Conservation (phyloP, 2,329 filamentous ascomycete species). For the Aspergillus cejpii region DNA sequence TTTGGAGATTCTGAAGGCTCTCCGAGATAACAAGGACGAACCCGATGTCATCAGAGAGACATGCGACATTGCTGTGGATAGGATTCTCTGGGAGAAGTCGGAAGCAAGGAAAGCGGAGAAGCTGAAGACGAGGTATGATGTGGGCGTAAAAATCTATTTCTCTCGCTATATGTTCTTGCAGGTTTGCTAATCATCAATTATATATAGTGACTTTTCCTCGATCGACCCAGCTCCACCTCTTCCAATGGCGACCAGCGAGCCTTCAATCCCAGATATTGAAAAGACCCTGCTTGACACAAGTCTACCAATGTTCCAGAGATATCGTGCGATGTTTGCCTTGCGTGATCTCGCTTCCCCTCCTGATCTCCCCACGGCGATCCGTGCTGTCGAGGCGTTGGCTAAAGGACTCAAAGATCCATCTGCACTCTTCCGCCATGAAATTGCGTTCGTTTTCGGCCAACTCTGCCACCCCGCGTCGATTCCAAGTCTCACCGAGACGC, state of each 20-base stretch:
- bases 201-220: constrained; percentile 78
- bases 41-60: constrained; percentile 82
- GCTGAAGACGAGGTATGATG: constrained; percentile 66
- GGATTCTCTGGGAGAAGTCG: constrained; percentile 88
- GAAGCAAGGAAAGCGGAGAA: constrained; percentile 65
- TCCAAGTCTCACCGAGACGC: constrained; percentile 69
- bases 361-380: constrained; percentile 77
- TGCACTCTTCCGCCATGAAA: constrained; percentile 92
- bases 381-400: constrained; percentile 79
- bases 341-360: constrained; percentile 91
- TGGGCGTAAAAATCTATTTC: constrained; percentile 6
- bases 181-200: constrained; percentile 25
- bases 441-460: constrained; percentile 97
- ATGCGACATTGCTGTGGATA: constrained; percentile 90
- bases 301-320: constrained; percentile 79
- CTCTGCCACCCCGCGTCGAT: constrained; percentile 95
- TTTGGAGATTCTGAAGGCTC: constrained; percentile 63
- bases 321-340: constrained; percentile 96
- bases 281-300: constrained; percentile 69
- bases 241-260: constrained; percentile 56
- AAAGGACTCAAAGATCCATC: constrained; percentile 79
- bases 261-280: constrained; percentile 67
- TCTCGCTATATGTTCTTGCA: constrained; percentile 9
- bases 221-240: constrained; percentile 91
- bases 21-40: constrained; percentile 70